Evolutionary conservation across 2,329 filamentous ascomycete genomes (phyloP).

Genomic region (Aaosphaeria arxii): DNA sequence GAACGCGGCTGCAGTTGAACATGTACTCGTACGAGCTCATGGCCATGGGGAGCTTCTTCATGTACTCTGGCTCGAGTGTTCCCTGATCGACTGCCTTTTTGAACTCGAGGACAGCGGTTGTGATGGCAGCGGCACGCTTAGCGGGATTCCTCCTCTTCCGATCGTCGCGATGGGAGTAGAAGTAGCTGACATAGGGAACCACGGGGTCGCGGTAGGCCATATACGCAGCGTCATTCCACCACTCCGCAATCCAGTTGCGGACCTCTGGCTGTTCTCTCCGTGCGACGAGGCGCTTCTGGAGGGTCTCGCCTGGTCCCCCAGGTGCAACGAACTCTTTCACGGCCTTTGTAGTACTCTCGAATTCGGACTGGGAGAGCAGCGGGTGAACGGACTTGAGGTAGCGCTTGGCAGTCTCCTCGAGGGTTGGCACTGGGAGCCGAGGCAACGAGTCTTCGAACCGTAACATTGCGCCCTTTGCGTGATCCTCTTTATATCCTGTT

Average conservation of each 20-base stretch:
- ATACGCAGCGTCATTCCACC: constrained; percentile 97
- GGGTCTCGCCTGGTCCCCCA: constrained; percentile 75
- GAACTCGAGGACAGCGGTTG: constrained; percentile 84
- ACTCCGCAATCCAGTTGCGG: constrained; percentile 95
- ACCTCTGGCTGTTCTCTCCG: constrained; percentile 73
- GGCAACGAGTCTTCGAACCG: constrained; percentile 85
- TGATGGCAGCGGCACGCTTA: constrained; percentile 89
- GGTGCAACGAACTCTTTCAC: constrained; percentile 86
- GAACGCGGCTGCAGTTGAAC: constrained; percentile 92
- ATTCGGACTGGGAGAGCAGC: constrained; percentile 66
- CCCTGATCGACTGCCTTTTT: constrained; percentile 85
- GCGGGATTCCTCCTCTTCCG: constrained; percentile 80
- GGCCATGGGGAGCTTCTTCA: constrained; percentile 95
- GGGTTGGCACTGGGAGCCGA: constrained; percentile 72
- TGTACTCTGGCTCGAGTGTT: constrained; percentile 92
- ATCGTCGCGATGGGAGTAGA: constrained; percentile 97
- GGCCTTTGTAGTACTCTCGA: constrained; percentile 71
- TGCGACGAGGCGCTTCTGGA: constrained; percentile 85
- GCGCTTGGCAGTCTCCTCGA: constrained; percentile 76
- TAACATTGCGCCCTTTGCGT: constrained; percentile 75
- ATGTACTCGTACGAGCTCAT: constrained; percentile 99
- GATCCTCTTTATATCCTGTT: constrained; percentile 75
- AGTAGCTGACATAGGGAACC: constrained; percentile 97
- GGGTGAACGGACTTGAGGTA: constrained; percentile 80
- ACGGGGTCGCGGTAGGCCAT: constrained; percentile 91